A percentile compares a stretch with the other conserved stretches of the same genome.
Evolutionary conservation across 2,329 filamentous ascomycete genomes (phyloP).

Genomic region (Plectosphaerella cucumerina): DNA sequence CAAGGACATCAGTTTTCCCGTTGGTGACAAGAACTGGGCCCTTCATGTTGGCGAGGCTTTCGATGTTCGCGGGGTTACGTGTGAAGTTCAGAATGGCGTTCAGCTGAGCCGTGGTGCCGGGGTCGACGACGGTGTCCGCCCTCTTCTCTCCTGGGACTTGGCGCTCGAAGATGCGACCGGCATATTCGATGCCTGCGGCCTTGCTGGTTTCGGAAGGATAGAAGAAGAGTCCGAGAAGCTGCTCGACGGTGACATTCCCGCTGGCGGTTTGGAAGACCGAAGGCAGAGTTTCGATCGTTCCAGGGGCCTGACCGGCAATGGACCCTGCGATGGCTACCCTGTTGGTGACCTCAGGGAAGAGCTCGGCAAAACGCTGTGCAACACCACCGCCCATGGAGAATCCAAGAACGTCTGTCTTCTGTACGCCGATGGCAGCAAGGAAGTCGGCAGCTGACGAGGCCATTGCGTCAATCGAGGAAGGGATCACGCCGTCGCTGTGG

Average conservation of each 20-base stretch:
- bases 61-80: background rate
- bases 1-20: slow-evolving; percentile 4
- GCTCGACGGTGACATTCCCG: slow-evolving; percentile 2
- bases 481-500: slow-evolving; percentile 7
- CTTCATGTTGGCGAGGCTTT: background rate
- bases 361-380: slow-evolving; percentile 3
- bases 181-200: background rate
- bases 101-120: too few relatives aligned
- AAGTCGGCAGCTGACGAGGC: slow-evolving; percentile 16
- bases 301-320: slow-evolving; percentile 1
- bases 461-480: slow-evolving; percentile 30
- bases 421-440: slow-evolving; percentile 21
- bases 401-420: slow-evolving; percentile 12
- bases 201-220: background rate
- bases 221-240: too few relatives aligned
- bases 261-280: background rate
- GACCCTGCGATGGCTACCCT: too few relatives aligned
- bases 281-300: background rate
- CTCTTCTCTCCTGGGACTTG: background rate
- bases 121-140: background rate
- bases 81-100: background rate
- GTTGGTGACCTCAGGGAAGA: too few relatives aligned
- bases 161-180: slow-evolving; percentile 5
- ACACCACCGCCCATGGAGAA: slow-evolving; percentile 8
- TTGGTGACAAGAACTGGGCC: slow-evolving; percentile 6